Evolutionary conservation across 306 rosid genomes (phyloP).

Genomic region (Gleditsia sinensis): DNA sequence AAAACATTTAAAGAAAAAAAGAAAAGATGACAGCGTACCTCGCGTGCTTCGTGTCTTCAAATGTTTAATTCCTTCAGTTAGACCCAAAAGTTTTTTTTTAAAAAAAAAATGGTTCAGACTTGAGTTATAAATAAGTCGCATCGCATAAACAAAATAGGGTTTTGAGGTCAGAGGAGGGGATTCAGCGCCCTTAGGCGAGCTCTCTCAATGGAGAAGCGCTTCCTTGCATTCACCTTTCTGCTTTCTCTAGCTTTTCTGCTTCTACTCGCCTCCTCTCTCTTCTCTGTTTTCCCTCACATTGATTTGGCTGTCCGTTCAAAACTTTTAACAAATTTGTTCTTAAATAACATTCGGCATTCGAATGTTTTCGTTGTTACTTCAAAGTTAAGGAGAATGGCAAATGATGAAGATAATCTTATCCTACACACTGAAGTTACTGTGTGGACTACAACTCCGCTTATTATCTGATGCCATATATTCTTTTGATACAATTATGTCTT

Average conservation of each 20-base stretch:
- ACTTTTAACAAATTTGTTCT: not conserved
- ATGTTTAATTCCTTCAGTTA: too few species aligned
- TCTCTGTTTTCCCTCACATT: too few species aligned
- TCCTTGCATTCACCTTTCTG: too few species aligned
- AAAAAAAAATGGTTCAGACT: too few species aligned
- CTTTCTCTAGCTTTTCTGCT: not conserved
- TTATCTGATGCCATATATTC: slow-evolving; percentile 44
- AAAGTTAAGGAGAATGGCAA: slow-evolving; percentile 17
- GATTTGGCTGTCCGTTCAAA: not conserved
- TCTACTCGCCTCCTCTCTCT: not conserved
- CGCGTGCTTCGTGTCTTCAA: not conserved
- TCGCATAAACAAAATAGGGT: not conserved
- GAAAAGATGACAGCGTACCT: too few species aligned
- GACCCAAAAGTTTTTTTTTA: too few species aligned
- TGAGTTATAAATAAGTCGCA: not conserved
- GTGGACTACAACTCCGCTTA: slow-evolving; percentile 48
- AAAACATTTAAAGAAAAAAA: too few species aligned
- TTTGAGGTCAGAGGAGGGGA: not conserved
- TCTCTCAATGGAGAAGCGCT: not conserved
- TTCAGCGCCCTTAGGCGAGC: not conserved
- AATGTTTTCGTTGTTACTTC: too few species aligned
- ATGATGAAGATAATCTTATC: slow-evolving; percentile 44
- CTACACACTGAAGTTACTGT: slow-evolving; percentile 44
- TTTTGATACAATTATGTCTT: not conserved
- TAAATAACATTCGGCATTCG: too few species aligned